Evolutionary conservation across 345 rosid genomes (phyloP), one percentile per base, ranked within the genome.

Genomic region (Sisymbrium irio): DNA sequence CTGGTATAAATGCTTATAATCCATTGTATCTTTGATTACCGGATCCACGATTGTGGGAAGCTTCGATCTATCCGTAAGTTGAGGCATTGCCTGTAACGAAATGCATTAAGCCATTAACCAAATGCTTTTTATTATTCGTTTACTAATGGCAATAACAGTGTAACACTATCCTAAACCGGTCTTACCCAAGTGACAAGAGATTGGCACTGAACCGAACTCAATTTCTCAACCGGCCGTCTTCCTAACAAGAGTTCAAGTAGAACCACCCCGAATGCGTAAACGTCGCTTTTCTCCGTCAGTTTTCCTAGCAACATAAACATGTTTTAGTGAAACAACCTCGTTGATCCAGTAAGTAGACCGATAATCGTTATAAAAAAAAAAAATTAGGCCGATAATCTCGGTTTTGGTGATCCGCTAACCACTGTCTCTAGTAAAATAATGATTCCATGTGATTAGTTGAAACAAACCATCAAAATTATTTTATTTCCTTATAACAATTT

Each of bases 131-230:
- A 2, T 63, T 22, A 1, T 55, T 44, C 28, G 5, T 36, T 17
- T 55, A 27, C 67, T 60, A 7, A 25, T 45, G 25, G 10, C 28
- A 7, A 45, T 36, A 42, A 22, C n/a, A n/a, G n/a, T 4, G 6
- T 5, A 30, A 30, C 41, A 14, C 17, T 7, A 9, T 10, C 3
- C 5, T 2, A 62, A 62, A 39, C 61, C 54, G 71, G 59, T 46
- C 76, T 45, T 91, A 87, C 98, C 98, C 97, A 94, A 79, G 92
- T 87, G 75, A 94, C 98, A 54, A 91, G 84, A 62, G 96, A 88
- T 79, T 87, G 97, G 78, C 95, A 91, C 70, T 87, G 95, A 84
- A 85, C 81, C 82, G 91, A 85, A 73, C 91, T 86, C 82, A 87
- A 65, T 87, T 89, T 89, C 76, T 91, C 97, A 10, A 94, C 92